Evolutionary conservation across 306 rosid species (phyloP).

Genomic region (Nissolia schottii): DNA sequence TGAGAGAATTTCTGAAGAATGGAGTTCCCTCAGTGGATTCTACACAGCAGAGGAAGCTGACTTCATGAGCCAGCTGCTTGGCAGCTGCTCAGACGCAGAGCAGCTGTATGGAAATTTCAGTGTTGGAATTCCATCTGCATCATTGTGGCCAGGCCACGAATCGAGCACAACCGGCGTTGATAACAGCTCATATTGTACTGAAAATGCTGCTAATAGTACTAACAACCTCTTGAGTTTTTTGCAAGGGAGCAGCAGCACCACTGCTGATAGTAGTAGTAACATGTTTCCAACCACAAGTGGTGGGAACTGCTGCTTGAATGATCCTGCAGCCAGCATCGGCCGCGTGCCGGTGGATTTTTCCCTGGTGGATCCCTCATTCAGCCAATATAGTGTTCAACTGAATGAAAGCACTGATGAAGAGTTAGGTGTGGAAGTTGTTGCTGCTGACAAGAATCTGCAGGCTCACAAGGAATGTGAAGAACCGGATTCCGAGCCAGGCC

Average conservation of each 20-base stretch:
- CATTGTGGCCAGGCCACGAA: conserved; percentile 47
- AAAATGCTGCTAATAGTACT: conserved; percentile 21
- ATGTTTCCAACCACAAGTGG: conserved; percentile 18
- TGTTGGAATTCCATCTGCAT: conserved; percentile 44
- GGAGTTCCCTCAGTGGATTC: conserved; percentile 53
- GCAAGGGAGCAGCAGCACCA: conserved; percentile 23
- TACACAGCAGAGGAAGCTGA: conserved; percentile 58
- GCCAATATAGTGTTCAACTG: conserved; percentile 26
- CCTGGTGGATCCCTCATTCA: conserved; percentile 15
- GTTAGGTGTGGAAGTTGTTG: conserved; percentile 20
- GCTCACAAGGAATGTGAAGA: conserved; percentile 24
- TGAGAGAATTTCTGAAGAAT: conserved; percentile 50
- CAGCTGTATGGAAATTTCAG: conserved; percentile 28
- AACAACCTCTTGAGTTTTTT: conserved; percentile 6
- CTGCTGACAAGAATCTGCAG: conserved; percentile 25
- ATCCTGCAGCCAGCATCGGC: conserved; percentile 31
- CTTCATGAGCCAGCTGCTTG: conserved; percentile 53
- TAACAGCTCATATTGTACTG: conserved; percentile 34
- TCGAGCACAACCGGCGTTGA: conserved; percentile 29
- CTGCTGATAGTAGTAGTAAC: conserved; percentile 9
- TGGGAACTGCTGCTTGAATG: conserved; percentile 20
- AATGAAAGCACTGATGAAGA: conserved; percentile 35
- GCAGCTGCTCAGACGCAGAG: conserved; percentile 7
- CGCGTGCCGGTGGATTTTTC: conserved; percentile 23
- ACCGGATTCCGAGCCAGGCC: conserved; percentile 17